Evolutionary conservation across 306 rosid species (phyloP).

Genomic region (Pterocarpus macrocarpus): DNA sequence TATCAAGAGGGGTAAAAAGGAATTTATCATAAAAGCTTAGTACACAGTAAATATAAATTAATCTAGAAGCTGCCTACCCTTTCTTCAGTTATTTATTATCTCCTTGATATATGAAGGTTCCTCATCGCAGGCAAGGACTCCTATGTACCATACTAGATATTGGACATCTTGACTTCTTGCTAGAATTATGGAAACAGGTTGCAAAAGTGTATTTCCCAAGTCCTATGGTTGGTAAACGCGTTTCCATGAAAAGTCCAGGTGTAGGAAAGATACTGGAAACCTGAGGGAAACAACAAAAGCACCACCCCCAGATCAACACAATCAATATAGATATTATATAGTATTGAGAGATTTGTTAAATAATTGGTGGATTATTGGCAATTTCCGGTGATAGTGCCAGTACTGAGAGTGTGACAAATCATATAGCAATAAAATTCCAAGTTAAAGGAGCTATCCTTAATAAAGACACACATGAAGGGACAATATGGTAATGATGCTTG

Average conservation of each 20-base stretch:
- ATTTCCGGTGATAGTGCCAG: conserved; percentile 41
- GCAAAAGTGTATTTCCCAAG: conserved; percentile 47
- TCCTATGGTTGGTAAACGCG: conserved; percentile 46
- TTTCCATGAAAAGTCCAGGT: conserved; percentile 55
- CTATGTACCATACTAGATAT: conserved; percentile 28
- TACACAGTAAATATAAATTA: background rate
- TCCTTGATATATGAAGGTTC: conserved; percentile 42
- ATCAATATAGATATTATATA: conserved; percentile 39
- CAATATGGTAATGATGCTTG: conserved; percentile 42
- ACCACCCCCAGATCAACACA: conserved; percentile 21
- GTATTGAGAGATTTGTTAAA: conserved; percentile 27
- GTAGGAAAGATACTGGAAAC: conserved; percentile 50
- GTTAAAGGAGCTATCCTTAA: conserved; percentile 21
- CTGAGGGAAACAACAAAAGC: conserved; percentile 43
- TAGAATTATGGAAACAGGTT: conserved; percentile 56
- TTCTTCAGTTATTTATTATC: background rate
- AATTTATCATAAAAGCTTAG: background rate
- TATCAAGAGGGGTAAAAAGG: background rate
- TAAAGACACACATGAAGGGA: conserved; percentile 36
- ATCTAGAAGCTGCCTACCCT: background rate
- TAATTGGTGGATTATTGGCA: conserved; percentile 31
- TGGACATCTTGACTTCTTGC: conserved; percentile 56
- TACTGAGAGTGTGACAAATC: conserved; percentile 49
- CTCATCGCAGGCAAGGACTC: conserved; percentile 37
- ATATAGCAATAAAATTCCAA: conserved; percentile 24